Evolutionary conservation across 176 grass and related monocot species (phyloP), one percentile per base, ranked within the genome.

Genomic region (Aegilops umbellulata): DNA sequence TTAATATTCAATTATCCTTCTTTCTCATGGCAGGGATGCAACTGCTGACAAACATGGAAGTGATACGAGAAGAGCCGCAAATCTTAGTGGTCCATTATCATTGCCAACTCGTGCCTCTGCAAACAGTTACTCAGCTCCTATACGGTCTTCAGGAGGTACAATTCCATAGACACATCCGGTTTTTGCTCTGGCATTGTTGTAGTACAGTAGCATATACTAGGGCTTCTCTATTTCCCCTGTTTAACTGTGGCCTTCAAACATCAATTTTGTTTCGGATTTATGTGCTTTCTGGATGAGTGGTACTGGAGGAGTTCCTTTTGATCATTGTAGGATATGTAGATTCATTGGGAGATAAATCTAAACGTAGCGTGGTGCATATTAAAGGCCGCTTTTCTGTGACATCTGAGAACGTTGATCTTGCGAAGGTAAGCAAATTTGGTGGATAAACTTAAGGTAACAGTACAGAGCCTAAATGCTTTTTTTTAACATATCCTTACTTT

Each of bases 301-400:
- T 44, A 44, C 84, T 80, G 57, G 7, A 83, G 2, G 58, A 72
- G 36, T 62, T 86, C 92, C 55, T 86, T 65, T 76, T 76, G 26
- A 55, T 85, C 87, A 66, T 86, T 84, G 71, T 87, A 96, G 97
- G 92, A 88, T 99, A 89, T 99, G 90, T 88, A 46, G 97, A 99
- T 76, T 96, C 94, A 25, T 90, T 89, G 75, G 96, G 90, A 3
- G 94, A 99, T 19, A 99, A 96, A 77, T 89, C 92, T 58, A 99
- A 96, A 84, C 92, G 87, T 24, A 99, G 91, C 75, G 89, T 99
- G 38, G 97, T 99, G 71, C 92, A 99, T 86, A 93, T 93, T 94
- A 99, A 96, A 94, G 97, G 97, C 16, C 94, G 97, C 41, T 99
- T 99, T 90, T 99, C 97, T 34, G 97, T 99, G 86, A 99, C 97